These are phyloP conservation scores for Carex pumila DNA, from an alignment of 176 grass and related monocot genomes.

Conservation along the genomic window DNA sequence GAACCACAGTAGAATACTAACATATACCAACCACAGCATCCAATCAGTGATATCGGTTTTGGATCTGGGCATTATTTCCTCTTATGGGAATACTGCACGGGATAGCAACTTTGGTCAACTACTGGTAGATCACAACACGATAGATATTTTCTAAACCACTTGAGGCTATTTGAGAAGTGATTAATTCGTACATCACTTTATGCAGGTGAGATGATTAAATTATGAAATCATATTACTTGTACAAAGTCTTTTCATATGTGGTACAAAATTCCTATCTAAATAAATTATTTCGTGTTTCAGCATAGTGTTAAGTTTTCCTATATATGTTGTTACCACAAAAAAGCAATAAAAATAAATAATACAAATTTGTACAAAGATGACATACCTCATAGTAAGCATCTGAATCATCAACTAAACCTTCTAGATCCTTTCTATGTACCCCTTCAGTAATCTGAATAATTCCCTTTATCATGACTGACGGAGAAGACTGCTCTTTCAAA, in stretches of 20 bases:
- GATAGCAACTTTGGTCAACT: background rate
- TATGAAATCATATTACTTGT: background rate
- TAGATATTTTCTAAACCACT: background rate
- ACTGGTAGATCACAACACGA: background rate
- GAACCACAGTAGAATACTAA: background rate
- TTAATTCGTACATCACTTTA: background rate
- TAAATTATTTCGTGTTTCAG: background rate
- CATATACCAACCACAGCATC: background rate
- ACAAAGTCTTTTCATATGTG: background rate
- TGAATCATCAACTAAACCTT: constrained; percentile 62
- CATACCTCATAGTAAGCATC: constrained; percentile 73
- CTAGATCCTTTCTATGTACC: constrained; percentile 49
- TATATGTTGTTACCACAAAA: background rate
- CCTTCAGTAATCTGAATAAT: constrained; percentile 46
- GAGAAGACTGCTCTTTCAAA: constrained; percentile 39
- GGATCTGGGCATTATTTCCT: background rate
- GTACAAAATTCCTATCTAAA: background rate
- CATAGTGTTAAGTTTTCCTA: background rate
- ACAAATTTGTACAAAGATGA: constrained; percentile 22
- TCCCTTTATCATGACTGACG: constrained; percentile 43
- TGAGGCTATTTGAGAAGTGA: background rate
- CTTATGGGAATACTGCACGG: background rate
- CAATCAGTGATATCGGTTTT: background rate
- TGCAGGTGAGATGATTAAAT: background rate
- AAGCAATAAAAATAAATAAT: background rate